Base-by-base conservation (phyloP, 495 filamentous ascomycete species). In the Mycothermus thermophilus region DNA sequence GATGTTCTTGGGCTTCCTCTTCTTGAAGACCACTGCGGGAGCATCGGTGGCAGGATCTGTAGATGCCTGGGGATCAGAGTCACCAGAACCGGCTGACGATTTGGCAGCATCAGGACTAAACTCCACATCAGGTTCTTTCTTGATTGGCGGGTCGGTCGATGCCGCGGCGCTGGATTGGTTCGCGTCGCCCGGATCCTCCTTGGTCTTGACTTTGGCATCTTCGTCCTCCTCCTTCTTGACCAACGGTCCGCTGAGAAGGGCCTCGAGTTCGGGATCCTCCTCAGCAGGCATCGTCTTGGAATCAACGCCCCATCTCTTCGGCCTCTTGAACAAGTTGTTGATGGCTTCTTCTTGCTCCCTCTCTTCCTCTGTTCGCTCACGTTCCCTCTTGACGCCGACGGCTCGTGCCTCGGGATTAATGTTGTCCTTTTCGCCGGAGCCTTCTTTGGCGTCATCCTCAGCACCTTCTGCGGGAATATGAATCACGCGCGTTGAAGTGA, bases 1-100 rank as follows among this genome's bases (percentile, higher is more conserved):
- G 45, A 81, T 71, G 21, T 74, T 72, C 54, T 86, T 93, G 1
- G 78, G 68, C 51, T 90, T 94, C 42, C 87, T 74, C 59, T 93
- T 93, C 60, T 93, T 95, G 63, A 95, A 95, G 9, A 90, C 60
- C 13, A 88, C 66, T 0, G 49, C 42, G 1, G 58, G 38, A 1
- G 34, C 42, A 8, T 16, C 38, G 5, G 22, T 26, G 16, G 14
- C 15, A 16, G 1, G 8, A 4, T 35, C 32, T 18, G 14, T 10
- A n/a, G n/a, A n/a, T n/a, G n/a, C n/a, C n/a, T n/a, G n/a, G n/a
- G n/a, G n/a, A n/a, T n/a, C n/a, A n/a, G n/a, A n/a, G 6, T 25
- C 22, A 6, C 22, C 22, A 6, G 22, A 6, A 25, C 22, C 22
- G 6, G 6, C 22, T 25, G 1, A 22, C 16, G 13, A 7, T 11